Base-by-base conservation (phyloP, 495 filamentous ascomycete genomes). In the Oidiodendron maius region DNA sequence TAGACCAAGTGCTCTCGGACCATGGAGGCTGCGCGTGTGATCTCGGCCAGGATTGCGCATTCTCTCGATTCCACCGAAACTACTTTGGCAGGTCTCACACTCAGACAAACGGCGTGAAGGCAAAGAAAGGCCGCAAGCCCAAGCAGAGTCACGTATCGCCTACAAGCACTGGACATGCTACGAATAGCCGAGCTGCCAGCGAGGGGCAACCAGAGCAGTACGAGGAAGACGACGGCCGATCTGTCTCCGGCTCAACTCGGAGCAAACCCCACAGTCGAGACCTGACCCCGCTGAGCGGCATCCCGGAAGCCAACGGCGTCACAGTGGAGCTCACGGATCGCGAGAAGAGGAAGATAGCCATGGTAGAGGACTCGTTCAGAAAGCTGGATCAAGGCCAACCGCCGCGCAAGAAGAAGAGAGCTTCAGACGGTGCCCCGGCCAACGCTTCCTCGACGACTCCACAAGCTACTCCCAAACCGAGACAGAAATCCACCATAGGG, bases 21-120 rank as follows among this genome's bases (percentile, higher is more conserved):
- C 87, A 90, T 61, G 91, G 91, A 22, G 89, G 87, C 8, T 96
- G 91, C 67, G 89, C 90, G 3, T 96, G 91, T 63, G 73, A 81
- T 44, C 64, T 77, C 3, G 71, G 77, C 0, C 58, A 69, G 10
- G 73, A 80, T 22, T 95, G 89, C 58, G 71, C 81, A 5, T 78
- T 95, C 59, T 76, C 77, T 21, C 81, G 76, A n/a, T 82, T 91
- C 36, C 85, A 89, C 67, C 77, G 81, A 48, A 81, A 80, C 23
- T 76, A 80, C 51, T 62, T 74, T 46, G 56, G 71, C 12, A 79
- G 74, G 43, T 50, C 67, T 3, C 65, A 74, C 18, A 32, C 58
- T 6, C 71, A 63, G 36, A 47, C 67, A 12, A 86, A 80, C 55
- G 64, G 64, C 1, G 75, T 72, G 48, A 89, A 83, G 55, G 54